These are phyloP conservation scores for Monascus purpureus DNA, from an alignment of 495 filamentous ascomycete genomes.

Conservation along the genomic window DNA sequence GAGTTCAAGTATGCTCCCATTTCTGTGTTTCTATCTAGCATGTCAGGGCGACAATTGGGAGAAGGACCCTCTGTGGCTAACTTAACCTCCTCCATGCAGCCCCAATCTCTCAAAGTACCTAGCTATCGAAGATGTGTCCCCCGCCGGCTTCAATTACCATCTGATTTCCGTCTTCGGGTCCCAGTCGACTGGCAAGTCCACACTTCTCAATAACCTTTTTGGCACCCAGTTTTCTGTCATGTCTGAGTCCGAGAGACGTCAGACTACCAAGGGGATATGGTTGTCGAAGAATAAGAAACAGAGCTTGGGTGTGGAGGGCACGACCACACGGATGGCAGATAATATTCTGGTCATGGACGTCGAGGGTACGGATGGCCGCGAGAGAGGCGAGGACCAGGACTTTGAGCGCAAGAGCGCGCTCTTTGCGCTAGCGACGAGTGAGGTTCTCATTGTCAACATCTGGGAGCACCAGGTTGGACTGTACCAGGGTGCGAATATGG, in stretches of 20 bases:
- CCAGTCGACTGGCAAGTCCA: constrained; percentile 97
- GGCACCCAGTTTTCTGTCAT: constrained; percentile 94
- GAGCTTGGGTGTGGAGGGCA: constrained; percentile 15
- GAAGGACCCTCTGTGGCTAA: no score
- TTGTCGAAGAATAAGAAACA: constrained; percentile 84
- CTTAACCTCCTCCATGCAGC: no score
- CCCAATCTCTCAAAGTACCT: constrained; percentile 72
- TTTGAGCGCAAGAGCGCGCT: constrained; percentile 97
- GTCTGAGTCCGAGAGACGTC: constrained; percentile 76
- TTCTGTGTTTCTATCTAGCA: constrained; percentile 4
- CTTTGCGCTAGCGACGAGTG: constrained; percentile 92
- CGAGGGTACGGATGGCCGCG: constrained; percentile 91
- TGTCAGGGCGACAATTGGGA: no score
- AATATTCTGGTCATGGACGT: constrained; percentile 99
- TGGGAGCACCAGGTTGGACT: constrained; percentile 98
- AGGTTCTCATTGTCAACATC: constrained; percentile 96
- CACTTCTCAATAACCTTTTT: constrained; percentile 89
- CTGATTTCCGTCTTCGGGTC: constrained; percentile 97
- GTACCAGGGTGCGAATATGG: constrained; percentile 99
- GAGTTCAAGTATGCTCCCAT: constrained; percentile 67
- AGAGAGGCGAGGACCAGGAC: constrained; percentile 95
- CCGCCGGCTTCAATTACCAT: constrained; percentile 95
- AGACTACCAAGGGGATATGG: constrained; percentile 99
- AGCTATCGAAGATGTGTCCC: constrained; percentile 57
- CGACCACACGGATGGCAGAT: constrained; percentile 59